A percentile compares a stretch with the other conserved stretches of the same genome.
These are phyloP conservation scores for Nemania diffusa DNA, from an alignment of 2,329 filamentous ascomycete genomes.

Conservation along the genomic window DNA sequence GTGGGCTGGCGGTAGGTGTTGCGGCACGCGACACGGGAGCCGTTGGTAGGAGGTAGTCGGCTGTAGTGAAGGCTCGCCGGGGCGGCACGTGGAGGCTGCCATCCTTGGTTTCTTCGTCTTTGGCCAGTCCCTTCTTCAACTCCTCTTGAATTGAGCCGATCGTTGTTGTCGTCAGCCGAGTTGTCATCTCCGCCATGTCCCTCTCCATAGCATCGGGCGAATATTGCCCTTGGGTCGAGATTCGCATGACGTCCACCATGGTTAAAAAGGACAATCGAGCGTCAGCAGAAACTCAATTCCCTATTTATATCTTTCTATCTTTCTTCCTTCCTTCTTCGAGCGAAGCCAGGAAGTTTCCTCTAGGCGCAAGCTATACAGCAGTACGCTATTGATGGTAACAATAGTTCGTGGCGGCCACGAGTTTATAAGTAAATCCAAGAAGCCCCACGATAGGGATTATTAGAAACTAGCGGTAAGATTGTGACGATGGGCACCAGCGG, in stretches of 20 bases:
- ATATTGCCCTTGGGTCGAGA: slow-evolving; percentile 41
- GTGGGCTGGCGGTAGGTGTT: slow-evolving; percentile 40
- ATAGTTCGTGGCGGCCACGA: slow-evolving; percentile 24
- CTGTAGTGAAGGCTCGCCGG: slow-evolving; percentile 48
- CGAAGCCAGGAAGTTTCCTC: slow-evolving; percentile 17
- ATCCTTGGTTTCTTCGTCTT: slow-evolving; percentile 23
- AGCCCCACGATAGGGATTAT: slow-evolving; percentile 32
- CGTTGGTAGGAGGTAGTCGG: slow-evolving; percentile 43
- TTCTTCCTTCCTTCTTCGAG: background rate
- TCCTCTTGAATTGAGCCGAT: slow-evolving; percentile 41
- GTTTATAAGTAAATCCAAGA: slow-evolving; percentile 21
- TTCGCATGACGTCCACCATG: slow-evolving; percentile 49
- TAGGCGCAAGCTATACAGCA: slow-evolving; percentile 26
- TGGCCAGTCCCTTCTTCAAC: slow-evolving; percentile 11
- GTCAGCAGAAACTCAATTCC: background rate
- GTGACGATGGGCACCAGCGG: slow-evolving; percentile 24
- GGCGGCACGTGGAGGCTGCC: slow-evolving; percentile 37
- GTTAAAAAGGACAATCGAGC: slow-evolving; percentile 10
- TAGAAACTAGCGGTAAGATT: slow-evolving; percentile 37
- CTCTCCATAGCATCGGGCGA: slow-evolving; percentile 41
- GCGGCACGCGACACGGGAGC: slow-evolving; percentile 37
- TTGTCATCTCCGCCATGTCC: slow-evolving; percentile 45
- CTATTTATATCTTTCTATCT: slow-evolving; percentile 20
- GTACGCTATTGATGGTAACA: slow-evolving; percentile 14
- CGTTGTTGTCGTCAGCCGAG: slow-evolving; percentile 43